These are phyloP conservation scores for Penicillium crystallinum DNA, from an alignment of 495 filamentous ascomycete species.

Conservation along the genomic window DNA sequence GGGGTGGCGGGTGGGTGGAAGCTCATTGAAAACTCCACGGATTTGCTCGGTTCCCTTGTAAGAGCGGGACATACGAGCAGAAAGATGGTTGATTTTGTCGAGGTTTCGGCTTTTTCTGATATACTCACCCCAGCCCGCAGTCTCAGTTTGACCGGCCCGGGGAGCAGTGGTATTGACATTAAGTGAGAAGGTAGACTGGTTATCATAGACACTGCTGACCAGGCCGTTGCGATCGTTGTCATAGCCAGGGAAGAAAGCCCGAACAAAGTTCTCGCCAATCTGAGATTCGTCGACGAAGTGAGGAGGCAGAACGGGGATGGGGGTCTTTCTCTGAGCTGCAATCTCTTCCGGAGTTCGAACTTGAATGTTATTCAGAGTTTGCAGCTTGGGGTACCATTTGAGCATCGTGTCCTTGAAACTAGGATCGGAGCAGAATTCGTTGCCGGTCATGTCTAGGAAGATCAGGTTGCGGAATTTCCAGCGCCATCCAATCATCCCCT, in stretches of 20 bases:
- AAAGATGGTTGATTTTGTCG: constrained; percentile 55
- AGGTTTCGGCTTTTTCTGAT: constrained; percentile 80
- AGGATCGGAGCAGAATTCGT: constrained; percentile 61
- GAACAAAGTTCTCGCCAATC: constrained; percentile 70
- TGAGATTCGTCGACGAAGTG: constrained; percentile 71
- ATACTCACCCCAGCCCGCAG: constrained; percentile 63
- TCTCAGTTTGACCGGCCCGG: constrained; percentile 40
- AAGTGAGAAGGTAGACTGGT: constrained; percentile 70
- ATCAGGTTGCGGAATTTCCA: constrained; percentile 70
- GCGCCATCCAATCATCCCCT: constrained; percentile 61
- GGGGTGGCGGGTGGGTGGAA: constrained; percentile 75
- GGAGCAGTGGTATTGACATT: constrained; percentile 63
- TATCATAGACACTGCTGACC: constrained; percentile 67
- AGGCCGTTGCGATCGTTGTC: constrained; percentile 66
- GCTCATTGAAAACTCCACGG: constrained; percentile 55
- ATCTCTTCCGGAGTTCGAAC: constrained; percentile 67
- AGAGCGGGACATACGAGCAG: constrained; percentile 56
- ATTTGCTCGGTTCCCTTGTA: constrained; percentile 64
- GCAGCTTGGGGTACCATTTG: constrained; percentile 74
- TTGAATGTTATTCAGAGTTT: constrained; percentile 62
- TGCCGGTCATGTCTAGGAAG: constrained; percentile 70
- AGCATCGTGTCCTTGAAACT: constrained; percentile 65
- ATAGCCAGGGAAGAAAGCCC: constrained; percentile 67
- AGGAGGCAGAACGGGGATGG: constrained; percentile 62
- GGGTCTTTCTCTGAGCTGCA: constrained; percentile 48